Evolutionary conservation across 441 rosid species (phyloP).

Genomic region (Biscutella laevigata): DNA sequence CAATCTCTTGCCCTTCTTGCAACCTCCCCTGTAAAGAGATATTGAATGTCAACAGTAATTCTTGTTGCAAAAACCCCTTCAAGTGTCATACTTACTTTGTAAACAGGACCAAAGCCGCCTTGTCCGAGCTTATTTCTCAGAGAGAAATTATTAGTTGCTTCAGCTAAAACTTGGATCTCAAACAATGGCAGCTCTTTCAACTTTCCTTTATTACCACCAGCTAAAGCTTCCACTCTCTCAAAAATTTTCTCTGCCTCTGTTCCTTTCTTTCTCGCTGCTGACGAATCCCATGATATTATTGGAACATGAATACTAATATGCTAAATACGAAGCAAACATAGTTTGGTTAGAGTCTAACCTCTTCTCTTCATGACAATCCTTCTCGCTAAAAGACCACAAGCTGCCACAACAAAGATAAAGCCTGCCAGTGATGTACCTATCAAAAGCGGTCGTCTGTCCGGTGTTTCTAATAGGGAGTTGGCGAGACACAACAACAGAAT

Average conservation of each 20-base stretch:
- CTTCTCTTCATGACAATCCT: constrained; percentile 11
- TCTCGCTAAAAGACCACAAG: constrained; percentile 17
- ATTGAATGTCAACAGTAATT: neutral
- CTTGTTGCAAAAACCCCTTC: too few species aligned
- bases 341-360: constrained; percentile 10
- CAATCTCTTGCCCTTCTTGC: constrained; percentile 56
- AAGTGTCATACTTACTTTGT: constrained; percentile 22
- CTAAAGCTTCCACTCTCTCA: constrained; percentile 27
- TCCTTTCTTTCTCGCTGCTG: constrained; percentile 16
- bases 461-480: constrained; percentile 3
- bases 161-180: constrained; percentile 25
- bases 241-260: constrained; percentile 19
- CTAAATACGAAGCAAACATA: neutral
- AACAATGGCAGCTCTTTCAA: constrained; percentile 35
- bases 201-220: constrained; percentile 33
- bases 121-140: constrained; percentile 39
- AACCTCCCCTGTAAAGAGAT: constrained; percentile 47
- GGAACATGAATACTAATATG: neutral
- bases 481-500: neutral
- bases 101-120: constrained; percentile 28
- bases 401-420: constrained; percentile 7
- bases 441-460: constrained; percentile 14
- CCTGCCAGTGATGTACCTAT: constrained; percentile 16
- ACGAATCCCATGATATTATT: neutral
- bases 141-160: constrained; percentile 34